These are phyloP conservation scores for Arthrobotrys sinensis DNA, from an alignment of 2,329 filamentous ascomycete species.

Conservation along the genomic window DNA sequence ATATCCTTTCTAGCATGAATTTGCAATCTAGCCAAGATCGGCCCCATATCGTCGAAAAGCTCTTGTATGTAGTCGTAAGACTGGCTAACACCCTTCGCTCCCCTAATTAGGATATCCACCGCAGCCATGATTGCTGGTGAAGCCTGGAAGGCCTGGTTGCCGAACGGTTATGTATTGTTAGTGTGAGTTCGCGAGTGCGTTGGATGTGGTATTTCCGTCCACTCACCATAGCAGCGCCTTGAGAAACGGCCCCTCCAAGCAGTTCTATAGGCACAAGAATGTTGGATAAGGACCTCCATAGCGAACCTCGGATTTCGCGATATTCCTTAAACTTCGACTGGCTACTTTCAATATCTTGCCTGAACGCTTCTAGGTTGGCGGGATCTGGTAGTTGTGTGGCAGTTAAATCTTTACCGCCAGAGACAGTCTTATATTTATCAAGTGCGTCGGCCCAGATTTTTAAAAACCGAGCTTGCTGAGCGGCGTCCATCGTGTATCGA, in stretches of 20 bases:
- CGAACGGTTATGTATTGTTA: background rate
- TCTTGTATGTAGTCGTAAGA: conserved; percentile 45
- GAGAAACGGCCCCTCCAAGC: background rate
- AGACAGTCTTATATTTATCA: background rate
- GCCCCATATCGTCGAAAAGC: conserved; percentile 30
- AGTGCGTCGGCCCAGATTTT: conserved; percentile 5
- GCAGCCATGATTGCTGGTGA: conserved; percentile 30
- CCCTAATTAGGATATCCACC: conserved; percentile 6
- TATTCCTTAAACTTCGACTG: background rate
- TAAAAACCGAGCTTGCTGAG: conserved; percentile 1
- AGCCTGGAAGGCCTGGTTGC: conserved; percentile 14
- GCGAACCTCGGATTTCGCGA: background rate
- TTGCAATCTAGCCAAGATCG: conserved; percentile 15
- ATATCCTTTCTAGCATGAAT: conserved; percentile 6
- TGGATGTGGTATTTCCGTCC: background rate
- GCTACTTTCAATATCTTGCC: conserved; percentile 6
- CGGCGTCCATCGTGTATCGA: background rate
- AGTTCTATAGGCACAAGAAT: background rate
- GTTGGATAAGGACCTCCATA: background rate
- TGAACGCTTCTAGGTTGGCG: background rate
- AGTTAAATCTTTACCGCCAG: background rate
- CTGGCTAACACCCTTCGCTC: conserved; percentile 29
- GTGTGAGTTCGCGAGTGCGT: background rate
- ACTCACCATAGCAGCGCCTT: background rate
- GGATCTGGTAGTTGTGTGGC: background rate